Percentiles rank a stretch among this genome's conserved stretches.
phyloP scores from a whole-genome alignment of 129 eudicot genomes.

The Lonicera japonica region DNA sequence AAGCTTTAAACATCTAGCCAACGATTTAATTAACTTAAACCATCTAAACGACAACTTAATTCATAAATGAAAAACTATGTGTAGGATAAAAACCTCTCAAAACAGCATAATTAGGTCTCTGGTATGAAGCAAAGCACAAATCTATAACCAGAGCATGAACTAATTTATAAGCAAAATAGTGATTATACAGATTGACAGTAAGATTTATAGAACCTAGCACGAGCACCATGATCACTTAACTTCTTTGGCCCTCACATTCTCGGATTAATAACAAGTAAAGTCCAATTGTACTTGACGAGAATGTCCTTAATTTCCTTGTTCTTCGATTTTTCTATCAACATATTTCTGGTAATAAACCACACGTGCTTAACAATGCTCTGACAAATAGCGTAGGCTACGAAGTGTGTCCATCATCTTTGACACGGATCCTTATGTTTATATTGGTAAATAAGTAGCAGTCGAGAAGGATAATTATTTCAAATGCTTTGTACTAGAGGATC shows the following conservation, averaged over 20 bases:
- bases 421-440: constrained; percentile 22
- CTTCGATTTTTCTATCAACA: constrained; percentile 16
- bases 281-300: constrained; percentile 14
- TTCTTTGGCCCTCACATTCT: constrained; percentile 21
- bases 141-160: too few relatives aligned
- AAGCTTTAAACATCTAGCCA: too few relatives aligned
- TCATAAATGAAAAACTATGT: not conserved
- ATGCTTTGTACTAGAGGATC: constrained; percentile 20
- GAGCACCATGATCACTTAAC: constrained; percentile 25
- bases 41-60: not conserved
- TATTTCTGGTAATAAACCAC: constrained; percentile 19
- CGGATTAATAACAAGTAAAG: constrained; percentile 17
- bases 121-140: not conserved
- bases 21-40: not conserved
- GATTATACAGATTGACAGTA: constrained; percentile 6
- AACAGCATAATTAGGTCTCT: not conserved
- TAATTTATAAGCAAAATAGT: too few relatives aligned
- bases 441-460: constrained; percentile 7
- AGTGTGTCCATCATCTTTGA: constrained; percentile 24
- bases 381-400: constrained; percentile 19
- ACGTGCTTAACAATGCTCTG: constrained; percentile 18
- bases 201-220: constrained; percentile 22
- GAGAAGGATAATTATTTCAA: constrained; percentile 14
- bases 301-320: constrained; percentile 23
- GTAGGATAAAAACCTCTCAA: not conserved